Evolutionary conservation across 805 yeast species (phyloP).

Genomic region (Limtongia smithiae): DNA sequence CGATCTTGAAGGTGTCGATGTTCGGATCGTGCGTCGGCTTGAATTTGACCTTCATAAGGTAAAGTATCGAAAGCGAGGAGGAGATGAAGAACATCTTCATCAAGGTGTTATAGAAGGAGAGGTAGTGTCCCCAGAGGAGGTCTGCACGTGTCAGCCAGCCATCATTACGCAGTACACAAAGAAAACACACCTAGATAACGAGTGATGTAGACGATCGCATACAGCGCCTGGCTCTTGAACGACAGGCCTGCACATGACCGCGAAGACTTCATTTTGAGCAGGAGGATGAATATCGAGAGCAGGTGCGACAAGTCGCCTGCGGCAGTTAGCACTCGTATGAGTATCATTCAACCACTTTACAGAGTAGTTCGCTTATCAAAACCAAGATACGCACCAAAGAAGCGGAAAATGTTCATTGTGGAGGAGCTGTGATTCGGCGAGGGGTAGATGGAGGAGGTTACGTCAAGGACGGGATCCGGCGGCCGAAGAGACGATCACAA

Average conservation of each 20-base stretch:
- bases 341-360: no score
- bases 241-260: constrained; percentile 79
- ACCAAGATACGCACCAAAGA: constrained; percentile 24
- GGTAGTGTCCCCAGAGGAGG: constrained; percentile 44
- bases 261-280: constrained; percentile 63
- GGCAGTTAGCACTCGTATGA: no score
- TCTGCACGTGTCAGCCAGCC: constrained; percentile 4
- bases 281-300: constrained; percentile 69
- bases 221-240: constrained; percentile 79
- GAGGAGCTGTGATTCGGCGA: background rate
- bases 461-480: background rate
- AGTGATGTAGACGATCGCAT: constrained; percentile 65
- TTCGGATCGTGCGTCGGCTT: constrained; percentile 54
- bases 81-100: constrained; percentile 81
- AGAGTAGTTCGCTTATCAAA: background rate
- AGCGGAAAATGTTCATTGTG: constrained; percentile 31
- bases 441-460: no score
- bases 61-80: constrained; percentile 70
- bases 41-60: constrained; percentile 62
- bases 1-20: constrained; percentile 70
- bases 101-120: constrained; percentile 65
- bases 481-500: no score
- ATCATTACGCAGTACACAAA: background rate
- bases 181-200: constrained; percentile 59
- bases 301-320: constrained; percentile 78